Base-by-base conservation (phyloP, 768 basidiomycete species). In the Trametes coccinea region DNA sequence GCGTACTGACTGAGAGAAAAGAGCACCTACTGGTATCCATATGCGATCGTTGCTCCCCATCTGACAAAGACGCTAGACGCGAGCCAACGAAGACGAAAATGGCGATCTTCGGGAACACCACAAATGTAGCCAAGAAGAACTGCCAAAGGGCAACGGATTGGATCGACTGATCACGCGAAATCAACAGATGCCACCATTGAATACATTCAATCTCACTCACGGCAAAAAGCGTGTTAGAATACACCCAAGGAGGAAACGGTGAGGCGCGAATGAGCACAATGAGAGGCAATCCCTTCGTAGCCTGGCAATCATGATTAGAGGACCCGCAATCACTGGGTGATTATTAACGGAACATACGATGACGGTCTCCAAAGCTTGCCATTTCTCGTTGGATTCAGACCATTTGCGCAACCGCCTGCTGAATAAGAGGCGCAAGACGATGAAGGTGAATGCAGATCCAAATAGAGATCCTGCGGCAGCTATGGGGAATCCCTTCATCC, bases 211-310 rank as follows among this genome's bases (percentile, higher is more conserved):
- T 56, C n/a, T 2, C 22, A 78, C 87, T 75, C 66, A 89, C 89
- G 27, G 90, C 86, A 68, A 92, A 92, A 17, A 94, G 77, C 0
- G 86, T 77, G 61, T 92, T 93, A n/a, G 87, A 85, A 68, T 93
- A 95, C 0, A 89, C 88, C 89, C 91, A 93, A 2, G 93, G 91
- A 48, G 91, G 92, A 71, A 95, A 84, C 4, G 93, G 87, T 3
- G 90, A 92, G 22, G 91, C 72, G 13, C 92, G 86, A 62, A 94
- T 88, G 49, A 95, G 80, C 65, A 92, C 82, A 43, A 95, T 90
- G 27, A 93, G 76, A n/a, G 87, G 87, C 16, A 93, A 76, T 16
- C 93, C 93, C 72, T 88, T 90, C 14, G 85, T 83, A 61, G 77
- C 79, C 90, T 92, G 6, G 5, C 61, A 65, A 50, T 10, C 17